These are phyloP conservation scores for Diphasiastrum complanatum DNA, from an alignment of 83 land plant species.

Conservation along the genomic window DNA sequence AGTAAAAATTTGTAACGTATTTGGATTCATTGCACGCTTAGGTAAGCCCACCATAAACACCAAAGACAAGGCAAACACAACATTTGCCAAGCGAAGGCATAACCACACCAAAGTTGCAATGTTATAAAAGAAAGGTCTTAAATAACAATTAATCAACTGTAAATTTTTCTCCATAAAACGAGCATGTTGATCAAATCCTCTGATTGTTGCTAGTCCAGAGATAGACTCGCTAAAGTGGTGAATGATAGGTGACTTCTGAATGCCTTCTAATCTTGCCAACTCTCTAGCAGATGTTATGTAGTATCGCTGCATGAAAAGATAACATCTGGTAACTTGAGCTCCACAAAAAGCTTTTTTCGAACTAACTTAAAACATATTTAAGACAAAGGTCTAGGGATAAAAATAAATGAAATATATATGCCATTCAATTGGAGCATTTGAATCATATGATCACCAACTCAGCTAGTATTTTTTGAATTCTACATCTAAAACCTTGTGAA, in stretches of 20 bases:
- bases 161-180: conserved; percentile 51
- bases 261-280: conserved; percentile 53
- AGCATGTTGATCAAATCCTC: conserved; percentile 55
- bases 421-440: too few species aligned
- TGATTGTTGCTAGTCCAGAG: conserved; percentile 60
- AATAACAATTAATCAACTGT: conserved; percentile 41
- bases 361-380: too few species aligned
- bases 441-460: too few species aligned
- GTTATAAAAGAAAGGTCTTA: conserved; percentile 68
- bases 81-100: conserved; percentile 55
- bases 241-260: conserved; percentile 68
- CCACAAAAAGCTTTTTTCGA: too few species aligned
- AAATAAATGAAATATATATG: too few species aligned
- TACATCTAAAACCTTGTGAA: too few species aligned
- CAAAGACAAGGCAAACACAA: conserved; percentile 64
- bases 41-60: conserved; percentile 61
- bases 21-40: conserved; percentile 60
- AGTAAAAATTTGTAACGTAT: conserved; percentile 38
- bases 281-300: conserved; percentile 84
- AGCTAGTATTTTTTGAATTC: too few species aligned
- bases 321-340: too few species aligned
- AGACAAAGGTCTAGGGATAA: too few species aligned
- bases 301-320: conserved; percentile 75
- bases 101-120: conserved; percentile 72
- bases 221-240: conserved; percentile 84